Evolutionary conservation across 805 yeast species (phyloP), one percentile per base, ranked within the genome.

Genomic region (Candida orba): DNA sequence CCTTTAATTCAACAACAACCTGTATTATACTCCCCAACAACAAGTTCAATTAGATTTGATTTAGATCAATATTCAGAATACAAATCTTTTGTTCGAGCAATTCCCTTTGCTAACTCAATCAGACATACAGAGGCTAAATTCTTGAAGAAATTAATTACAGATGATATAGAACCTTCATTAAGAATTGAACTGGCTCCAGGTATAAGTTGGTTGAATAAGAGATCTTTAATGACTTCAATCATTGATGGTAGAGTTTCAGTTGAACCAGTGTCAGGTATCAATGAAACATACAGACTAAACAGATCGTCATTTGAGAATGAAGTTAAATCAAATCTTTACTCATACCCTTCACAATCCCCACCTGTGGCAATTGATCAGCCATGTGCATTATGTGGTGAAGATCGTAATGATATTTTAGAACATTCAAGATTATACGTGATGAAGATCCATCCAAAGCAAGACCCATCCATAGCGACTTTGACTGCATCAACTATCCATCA

Each of bases 331-430:
- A 70, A 66, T 42, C 45, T 72, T 39, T 73, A 68, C 48, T 62
- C 69, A 17, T 72, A 65, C 46, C 76, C 78, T 8, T 50, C 59
- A 4, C 63, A 68, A 43, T 68, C 76, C 3, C 81, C 79, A 7
- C 91, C 95, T 1, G 79, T 84, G 15, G 95, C 95, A 0, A 75
- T 84, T 20, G 70, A 73, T 40, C 78, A 78, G 2, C 78, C 89
- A 6, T 91, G 98, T 64, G 71, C 89, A 5, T 68, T 91, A 36
- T 91, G 98, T 67, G 91, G 90, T 6, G 97, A 90, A 61, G 58
- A 64, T 12, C 72, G 95, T 47, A 73, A 75, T 56, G 87, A 80
- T 54, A 72, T 77, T 43, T 68, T 85, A 47, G 84, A 82, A 51
- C 89, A 86, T 62, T 82, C 91, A 2, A 75, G 98, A 49, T 64